These are phyloP conservation scores for Phytophthora europaea DNA, from an alignment of 352 stramenopile genomes.

Conservation along the genomic window DNA sequence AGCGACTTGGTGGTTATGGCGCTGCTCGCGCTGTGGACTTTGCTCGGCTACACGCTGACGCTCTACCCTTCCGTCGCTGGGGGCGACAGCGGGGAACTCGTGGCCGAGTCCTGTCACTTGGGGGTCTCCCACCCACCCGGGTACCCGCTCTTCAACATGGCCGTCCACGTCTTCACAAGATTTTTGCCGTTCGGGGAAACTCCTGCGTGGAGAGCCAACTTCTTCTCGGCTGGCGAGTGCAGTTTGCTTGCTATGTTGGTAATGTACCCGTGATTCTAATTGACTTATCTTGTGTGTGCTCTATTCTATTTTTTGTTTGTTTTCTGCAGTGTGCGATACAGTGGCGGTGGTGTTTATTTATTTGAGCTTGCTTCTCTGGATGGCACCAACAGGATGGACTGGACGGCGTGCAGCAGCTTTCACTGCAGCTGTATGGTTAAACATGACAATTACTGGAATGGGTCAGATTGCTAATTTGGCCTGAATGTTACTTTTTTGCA, in stretches of 20 bases:
- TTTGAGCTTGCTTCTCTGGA: constrained; percentile 62
- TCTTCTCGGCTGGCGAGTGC: constrained; percentile 79
- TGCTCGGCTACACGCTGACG: constrained; percentile 83
- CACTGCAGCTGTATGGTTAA: constrained; percentile 54
- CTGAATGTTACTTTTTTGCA: constrained; percentile 21
- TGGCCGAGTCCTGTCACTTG: constrained; percentile 94
- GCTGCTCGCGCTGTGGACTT: constrained; percentile 26
- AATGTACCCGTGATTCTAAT: background rate
- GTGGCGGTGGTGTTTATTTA: constrained; percentile 67
- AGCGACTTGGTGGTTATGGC: constrained; percentile 16
- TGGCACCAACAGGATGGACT: constrained; percentile 17
- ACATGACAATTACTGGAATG: background rate
- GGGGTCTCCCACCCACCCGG: constrained; percentile 95
- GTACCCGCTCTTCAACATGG: constrained; percentile 95
- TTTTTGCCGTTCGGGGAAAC: constrained; percentile 45
- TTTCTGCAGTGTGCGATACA: constrained; percentile 63
- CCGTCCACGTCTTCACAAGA: constrained; percentile 76
- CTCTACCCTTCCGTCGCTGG: constrained; percentile 89
- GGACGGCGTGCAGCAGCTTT: constrained; percentile 53
- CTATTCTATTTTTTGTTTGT: background rate
- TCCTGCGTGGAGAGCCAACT: constrained; percentile 90
- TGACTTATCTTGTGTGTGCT: constrained; percentile 4
- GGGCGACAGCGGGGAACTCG: constrained; percentile 93
- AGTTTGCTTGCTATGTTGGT: background rate
- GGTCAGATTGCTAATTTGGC: background rate